A percentile compares a stretch with the other conserved stretches of the same genome.
Conservation (phyloP, 2,329 filamentous ascomycete species). For the Botrytis byssoidea region DNA sequence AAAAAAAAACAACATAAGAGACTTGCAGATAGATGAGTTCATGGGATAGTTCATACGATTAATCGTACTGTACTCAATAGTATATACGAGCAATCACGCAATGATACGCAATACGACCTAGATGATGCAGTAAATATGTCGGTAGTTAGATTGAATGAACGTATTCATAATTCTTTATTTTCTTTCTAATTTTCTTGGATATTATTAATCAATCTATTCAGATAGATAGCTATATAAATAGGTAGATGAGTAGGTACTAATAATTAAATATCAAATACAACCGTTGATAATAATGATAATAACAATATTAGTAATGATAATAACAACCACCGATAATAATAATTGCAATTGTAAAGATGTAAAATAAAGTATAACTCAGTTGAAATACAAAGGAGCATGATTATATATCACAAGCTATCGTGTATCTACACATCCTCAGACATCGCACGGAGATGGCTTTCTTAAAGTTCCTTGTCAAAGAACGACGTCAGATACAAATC, state of each 20-base stretch:
- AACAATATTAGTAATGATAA: not conserved
- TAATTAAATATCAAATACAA: no score
- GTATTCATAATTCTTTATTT: not conserved
- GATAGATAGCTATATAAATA: not conserved
- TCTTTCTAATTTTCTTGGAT: no score
- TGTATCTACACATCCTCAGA: no score
- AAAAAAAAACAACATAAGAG: conserved; percentile 6
- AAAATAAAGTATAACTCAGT: not conserved
- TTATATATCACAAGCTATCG: not conserved
- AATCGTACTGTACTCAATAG: not conserved
- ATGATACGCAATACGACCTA: not conserved
- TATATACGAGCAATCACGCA: not conserved
- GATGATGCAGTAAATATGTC: not conserved
- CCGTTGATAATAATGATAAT: not conserved
- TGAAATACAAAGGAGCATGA: not conserved
- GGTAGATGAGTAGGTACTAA: no score
- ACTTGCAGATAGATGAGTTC: not conserved
- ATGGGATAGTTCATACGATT: conserved; percentile 1
- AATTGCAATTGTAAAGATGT: not conserved
- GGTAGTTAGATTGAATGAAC: not conserved
- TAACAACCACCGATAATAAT: no score
- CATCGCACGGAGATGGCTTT: not conserved
- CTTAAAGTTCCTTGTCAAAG: not conserved
- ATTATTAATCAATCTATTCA: not conserved
- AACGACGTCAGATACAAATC: not conserved